These are phyloP conservation scores for Rhodosporidiobolus odoratus DNA, from an alignment of 768 basidiomycete species.

Conservation along the genomic window DNA sequence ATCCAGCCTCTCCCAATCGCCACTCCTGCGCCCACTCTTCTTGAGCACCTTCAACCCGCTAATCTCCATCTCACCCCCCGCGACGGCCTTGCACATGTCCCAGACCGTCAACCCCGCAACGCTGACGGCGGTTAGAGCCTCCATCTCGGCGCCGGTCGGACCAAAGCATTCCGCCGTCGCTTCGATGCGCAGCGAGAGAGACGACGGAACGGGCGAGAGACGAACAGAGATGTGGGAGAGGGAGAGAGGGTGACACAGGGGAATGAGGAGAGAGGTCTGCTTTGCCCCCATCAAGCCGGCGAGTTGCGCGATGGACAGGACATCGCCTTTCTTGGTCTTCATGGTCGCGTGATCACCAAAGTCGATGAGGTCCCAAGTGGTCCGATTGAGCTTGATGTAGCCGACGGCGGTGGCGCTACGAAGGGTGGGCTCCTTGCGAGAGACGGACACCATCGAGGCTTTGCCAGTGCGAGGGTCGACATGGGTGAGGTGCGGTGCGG, in stretches of 20 bases:
- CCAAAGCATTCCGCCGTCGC: constrained; percentile 67
- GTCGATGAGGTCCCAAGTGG: constrained; percentile 64
- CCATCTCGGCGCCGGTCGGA: constrained; percentile 87
- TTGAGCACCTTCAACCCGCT: constrained; percentile 58
- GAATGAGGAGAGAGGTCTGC: constrained; percentile 73
- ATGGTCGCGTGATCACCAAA: constrained; percentile 4
- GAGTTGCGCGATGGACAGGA: constrained; percentile 55
- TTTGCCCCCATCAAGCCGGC: constrained; percentile 86
- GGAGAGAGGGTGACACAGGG: constrained; percentile 77
- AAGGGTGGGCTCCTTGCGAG: constrained; percentile 58
- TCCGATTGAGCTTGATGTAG: constrained; percentile 60
- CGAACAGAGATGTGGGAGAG: constrained; percentile 65
- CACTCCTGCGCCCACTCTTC: constrained; percentile 71
- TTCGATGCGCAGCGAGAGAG: constrained; percentile 47
- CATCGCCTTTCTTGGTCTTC: constrained; percentile 45
- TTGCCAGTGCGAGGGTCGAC: constrained; percentile 61
- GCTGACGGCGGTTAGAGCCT: constrained; percentile 78
- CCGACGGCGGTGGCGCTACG: constrained; percentile 72
- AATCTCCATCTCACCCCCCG: constrained; percentile 80
- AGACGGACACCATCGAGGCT: constrained; percentile 78
- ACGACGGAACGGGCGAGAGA: constrained; percentile 50
- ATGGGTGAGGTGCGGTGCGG: constrained; percentile 57
- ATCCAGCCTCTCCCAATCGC: constrained; percentile 55
- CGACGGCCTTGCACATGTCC: constrained; percentile 90
- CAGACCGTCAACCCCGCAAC: constrained; percentile 75